phyloP scores from a whole-genome alignment of 179 eudicot genomes.

The Beta corolliflora region DNA sequence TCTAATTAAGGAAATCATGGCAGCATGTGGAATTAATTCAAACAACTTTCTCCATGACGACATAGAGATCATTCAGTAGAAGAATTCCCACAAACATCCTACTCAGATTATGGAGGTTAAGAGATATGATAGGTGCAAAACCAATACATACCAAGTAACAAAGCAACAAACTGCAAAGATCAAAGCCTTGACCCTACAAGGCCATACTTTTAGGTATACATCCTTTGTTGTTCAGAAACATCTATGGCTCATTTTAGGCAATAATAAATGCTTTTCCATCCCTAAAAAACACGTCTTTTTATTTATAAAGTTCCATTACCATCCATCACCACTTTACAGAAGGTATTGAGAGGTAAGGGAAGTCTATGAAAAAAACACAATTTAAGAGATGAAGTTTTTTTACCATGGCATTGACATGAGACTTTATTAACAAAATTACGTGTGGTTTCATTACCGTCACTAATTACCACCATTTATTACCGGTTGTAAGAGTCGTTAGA shows the following conservation, averaged over 20 bases:
- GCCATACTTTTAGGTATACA: not conserved
- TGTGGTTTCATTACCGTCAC: not conserved
- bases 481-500: not conserved
- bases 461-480: not conserved
- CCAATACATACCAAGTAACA: not conserved
- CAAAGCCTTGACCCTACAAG: not conserved
- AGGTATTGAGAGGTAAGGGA: not conserved
- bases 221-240: too few species aligned
- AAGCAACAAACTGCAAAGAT: not conserved
- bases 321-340: not conserved
- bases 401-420: not conserved
- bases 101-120: conserved; percentile 4
- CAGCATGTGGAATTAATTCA: not conserved
- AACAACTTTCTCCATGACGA: not conserved
- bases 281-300: not conserved
- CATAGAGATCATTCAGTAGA: not conserved
- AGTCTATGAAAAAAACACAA: not conserved
- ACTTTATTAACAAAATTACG: not conserved
- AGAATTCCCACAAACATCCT: not conserved
- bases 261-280: not conserved
- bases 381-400: not conserved
- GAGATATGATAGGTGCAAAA: not conserved
- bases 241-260: not conserved
- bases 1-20: not conserved
- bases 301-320: not conserved